These are phyloP conservation scores for Amylocarpus encephaloides DNA, from an alignment of 2,329 filamentous ascomycete genomes.

Conservation along the genomic window DNA sequence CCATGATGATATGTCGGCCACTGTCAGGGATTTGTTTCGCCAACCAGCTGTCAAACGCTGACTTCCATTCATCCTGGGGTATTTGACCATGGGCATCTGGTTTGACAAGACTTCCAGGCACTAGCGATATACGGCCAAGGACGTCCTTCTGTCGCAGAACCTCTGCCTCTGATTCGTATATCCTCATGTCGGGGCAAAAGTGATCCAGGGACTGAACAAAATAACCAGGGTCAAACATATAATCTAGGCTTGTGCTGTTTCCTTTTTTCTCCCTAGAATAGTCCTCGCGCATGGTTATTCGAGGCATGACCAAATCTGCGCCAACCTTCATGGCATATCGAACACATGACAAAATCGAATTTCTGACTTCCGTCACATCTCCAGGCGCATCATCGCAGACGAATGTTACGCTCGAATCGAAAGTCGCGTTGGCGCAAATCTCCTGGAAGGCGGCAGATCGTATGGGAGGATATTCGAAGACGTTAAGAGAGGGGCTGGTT, in stretches of 20 bases:
- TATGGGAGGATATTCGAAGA: slow-evolving; percentile 22
- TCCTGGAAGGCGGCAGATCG: slow-evolving; percentile 16
- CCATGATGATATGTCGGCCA: slow-evolving; percentile 3
- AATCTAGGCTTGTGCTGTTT: slow-evolving; percentile 15
- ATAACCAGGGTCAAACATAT: slow-evolving; percentile 24
- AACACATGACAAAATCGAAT: slow-evolving; percentile 28
- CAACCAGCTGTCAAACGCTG: slow-evolving; percentile 19
- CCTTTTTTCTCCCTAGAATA: slow-evolving; percentile 11
- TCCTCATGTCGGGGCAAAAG: slow-evolving; percentile 21
- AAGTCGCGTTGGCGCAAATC: slow-evolving; percentile 21
- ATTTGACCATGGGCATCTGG: background rate
- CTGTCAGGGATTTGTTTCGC: slow-evolving; percentile 3
- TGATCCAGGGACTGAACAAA: slow-evolving; percentile 19
- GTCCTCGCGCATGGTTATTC: slow-evolving; percentile 15
- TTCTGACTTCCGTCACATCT: slow-evolving; percentile 27
- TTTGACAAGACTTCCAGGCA: slow-evolving; percentile 16
- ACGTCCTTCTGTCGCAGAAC: slow-evolving; percentile 9
- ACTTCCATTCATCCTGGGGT: slow-evolving; percentile 13
- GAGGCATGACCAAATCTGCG: slow-evolving; percentile 21
- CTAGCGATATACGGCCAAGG: slow-evolving; percentile 14
- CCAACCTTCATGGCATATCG: slow-evolving; percentile 28
- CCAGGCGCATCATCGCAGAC: slow-evolving; percentile 23
- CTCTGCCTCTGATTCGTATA: slow-evolving; percentile 13
- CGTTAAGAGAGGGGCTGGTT: slow-evolving; percentile 7
- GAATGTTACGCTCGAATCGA: slow-evolving; percentile 23